Base-by-base conservation (phyloP, 2,329 filamentous ascomycete species). In the Cladosporium sp. region DNA sequence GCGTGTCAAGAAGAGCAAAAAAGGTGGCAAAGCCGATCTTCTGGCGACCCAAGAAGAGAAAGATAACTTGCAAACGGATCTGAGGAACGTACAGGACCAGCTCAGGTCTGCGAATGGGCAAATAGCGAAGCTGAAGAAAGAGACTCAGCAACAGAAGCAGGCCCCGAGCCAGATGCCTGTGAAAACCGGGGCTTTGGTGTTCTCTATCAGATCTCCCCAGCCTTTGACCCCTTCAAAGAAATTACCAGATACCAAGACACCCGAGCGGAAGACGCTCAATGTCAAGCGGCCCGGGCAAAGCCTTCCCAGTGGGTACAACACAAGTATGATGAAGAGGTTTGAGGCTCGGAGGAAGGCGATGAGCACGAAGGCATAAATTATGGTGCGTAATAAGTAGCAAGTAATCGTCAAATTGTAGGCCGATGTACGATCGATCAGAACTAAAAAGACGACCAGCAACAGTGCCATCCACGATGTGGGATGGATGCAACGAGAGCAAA, bases 1-100 rank as follows among this genome's bases (percentile, higher is more conserved):
- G 26, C 49, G 51, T 14, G n/a, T 60, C 28, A 65, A 58, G 32
- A 63, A 67, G 48, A 59, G 57, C 23, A 67, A 67, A 57, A 66
- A 59, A 46, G 66, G 62, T 16, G 60, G 56, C 14, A 58, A 58
- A 5, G 51, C 59, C 13, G 48, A 66, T 30, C 58, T 60, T 18
- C 60, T 63, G 11, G 49, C 60, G 8, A 63, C 48, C 1, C 49
- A 54, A 54, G 60, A 63, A 26, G 60, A 63, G n/a, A 56, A 43
- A 1, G 60, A 63, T 25, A 34, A 34, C 8, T 23, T 63, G 5
- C 34, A 56, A 48, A 34, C 36, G 18, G 49, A 63, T 26, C 26
- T 32, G 4, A 14, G 46, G 16, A 25, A 21, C 13, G 1, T 46
- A 26, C 14, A 43, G n/a, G 28, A 26, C 16, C 32, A 56, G 18